These are phyloP conservation scores for Colletotrichum musae DNA, from an alignment of 2,329 filamentous ascomycete genomes.

Conservation along the genomic window DNA sequence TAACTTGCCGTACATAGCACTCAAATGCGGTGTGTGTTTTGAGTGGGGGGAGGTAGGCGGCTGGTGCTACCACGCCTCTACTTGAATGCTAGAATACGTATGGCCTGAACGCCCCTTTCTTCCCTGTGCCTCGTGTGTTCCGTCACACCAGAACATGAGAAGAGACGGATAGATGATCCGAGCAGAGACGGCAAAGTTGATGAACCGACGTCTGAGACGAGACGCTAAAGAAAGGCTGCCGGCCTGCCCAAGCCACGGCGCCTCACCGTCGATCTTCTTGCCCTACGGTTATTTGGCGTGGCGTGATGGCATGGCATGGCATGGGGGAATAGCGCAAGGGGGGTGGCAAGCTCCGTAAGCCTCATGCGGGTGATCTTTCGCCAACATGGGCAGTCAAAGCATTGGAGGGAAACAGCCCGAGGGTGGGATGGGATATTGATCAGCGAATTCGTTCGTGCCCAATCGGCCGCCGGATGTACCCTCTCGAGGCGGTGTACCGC, in stretches of 20 bases:
- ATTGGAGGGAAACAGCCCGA: slow-evolving; percentile 18
- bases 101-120: background rate
- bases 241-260: slow-evolving; percentile 16
- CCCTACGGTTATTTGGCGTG: slow-evolving; percentile 35
- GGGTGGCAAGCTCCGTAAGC: slow-evolving; percentile 32
- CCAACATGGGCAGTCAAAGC: background rate
- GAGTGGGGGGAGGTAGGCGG: no score
- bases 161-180: slow-evolving; percentile 18
- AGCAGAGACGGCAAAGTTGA: background rate
- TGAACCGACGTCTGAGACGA: background rate
- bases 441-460: slow-evolving; percentile 29
- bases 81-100: background rate
- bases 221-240: slow-evolving; percentile 2
- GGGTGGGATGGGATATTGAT: slow-evolving; percentile 14
- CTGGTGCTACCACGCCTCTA: no score
- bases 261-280: slow-evolving; percentile 38
- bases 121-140: slow-evolving; percentile 4
- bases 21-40: background rate
- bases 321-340: background rate
- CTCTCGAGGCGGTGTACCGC: slow-evolving; percentile 12
- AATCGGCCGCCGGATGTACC: slow-evolving; percentile 24
- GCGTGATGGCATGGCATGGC: slow-evolving; percentile 17
- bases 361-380: slow-evolving; percentile 35
- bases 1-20: background rate
- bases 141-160: slow-evolving; percentile 17